phyloP scores from a whole-genome alignment of 202 grass and related monocot species.

The Saccharum hybrid region DNA sequence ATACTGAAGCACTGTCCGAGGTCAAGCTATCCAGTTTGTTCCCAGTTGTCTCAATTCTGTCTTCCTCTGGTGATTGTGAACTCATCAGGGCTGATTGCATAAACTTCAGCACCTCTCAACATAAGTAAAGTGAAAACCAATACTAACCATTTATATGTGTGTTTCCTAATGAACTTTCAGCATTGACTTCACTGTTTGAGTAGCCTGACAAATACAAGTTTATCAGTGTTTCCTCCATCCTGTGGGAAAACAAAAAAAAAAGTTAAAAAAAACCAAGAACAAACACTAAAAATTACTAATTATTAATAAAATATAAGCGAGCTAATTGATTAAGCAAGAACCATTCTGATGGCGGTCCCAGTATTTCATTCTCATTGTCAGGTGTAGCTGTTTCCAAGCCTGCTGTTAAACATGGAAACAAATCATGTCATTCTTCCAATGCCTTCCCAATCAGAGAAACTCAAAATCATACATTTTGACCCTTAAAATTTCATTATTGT shows the following conservation, averaged over 20 bases:
- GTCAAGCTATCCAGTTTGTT: constrained; percentile 21
- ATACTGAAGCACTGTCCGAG: constrained; percentile 22
- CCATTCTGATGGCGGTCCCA: constrained; percentile 74
- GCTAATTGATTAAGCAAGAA: constrained; percentile 41
- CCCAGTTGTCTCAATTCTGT: constrained; percentile 28
- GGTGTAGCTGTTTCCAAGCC: too few species aligned
- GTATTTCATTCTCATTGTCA: constrained; percentile 42
- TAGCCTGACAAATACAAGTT: constrained; percentile 92
- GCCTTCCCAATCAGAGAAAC: constrained; percentile 19
- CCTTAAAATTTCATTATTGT: constrained; percentile 11
- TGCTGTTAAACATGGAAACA: constrained; percentile 33
- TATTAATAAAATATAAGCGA: constrained; percentile 23
- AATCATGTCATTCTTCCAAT: constrained; percentile 33
- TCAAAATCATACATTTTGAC: constrained; percentile 14
- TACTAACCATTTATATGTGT: constrained; percentile 46
- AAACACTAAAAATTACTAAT: constrained; percentile 3
- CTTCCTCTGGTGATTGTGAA: constrained; percentile 44
- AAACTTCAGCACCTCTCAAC: constrained; percentile 24
- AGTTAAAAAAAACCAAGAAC: constrained; percentile 23
- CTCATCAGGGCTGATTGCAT: constrained; percentile 23
- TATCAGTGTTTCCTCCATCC: constrained; percentile 90
- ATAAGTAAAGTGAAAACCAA: constrained; percentile 37
- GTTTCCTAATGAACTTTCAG: constrained; percentile 37
- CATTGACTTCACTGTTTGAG: constrained; percentile 46
- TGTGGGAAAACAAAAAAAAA: constrained; percentile 12